Evolutionary conservation across 371 early-diverging fungal species (phyloP), one percentile per base, ranked within the genome.

Genomic region (Amoeboradix gromovi): DNA sequence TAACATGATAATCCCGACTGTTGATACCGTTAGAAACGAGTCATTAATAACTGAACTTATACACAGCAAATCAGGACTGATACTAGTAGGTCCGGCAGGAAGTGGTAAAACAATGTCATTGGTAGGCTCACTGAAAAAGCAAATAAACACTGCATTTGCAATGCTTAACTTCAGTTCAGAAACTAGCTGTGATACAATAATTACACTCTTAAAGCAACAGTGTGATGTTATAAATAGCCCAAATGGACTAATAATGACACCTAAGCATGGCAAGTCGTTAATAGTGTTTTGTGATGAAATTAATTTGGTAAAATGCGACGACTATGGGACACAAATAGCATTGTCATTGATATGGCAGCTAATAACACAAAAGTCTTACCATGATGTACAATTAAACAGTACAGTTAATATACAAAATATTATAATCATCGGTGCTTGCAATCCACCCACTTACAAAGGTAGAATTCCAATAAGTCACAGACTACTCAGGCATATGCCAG

Each of bases 261-360:
- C 97, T 27, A 5, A 31, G 29, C 75, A 77, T 1, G 76, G 81
- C 0, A 78, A 84, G 70, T 80, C 94, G 94, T 82, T 98, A 29
- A 94, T 98, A 17, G 82, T 98, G 28, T 98, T 98, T 77, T 96
- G 97, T 77, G 98, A 98, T 78, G 98, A 98, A 80, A 92, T 98
- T 77, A 98, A 98, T 74, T 80, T 98, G 75, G 96, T 96, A 0
- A 88, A 92, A 1, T 80, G 81, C 22, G 98, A 98, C 80, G 87
- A 89, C 74, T 98, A 96, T 71, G 92, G 92, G 29, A 95, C 98
- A 0, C 97, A 98, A 74, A 86, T 92, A 17, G 96, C 94, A 32
- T 89, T 96, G 30, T 90, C 95, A 1, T 94, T 94, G 78, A 74
- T 98, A 73, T 84, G 97, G 31, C 94, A 92, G 73, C 76, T 96